Conservation (phyloP, 805 yeast genomes). For the Candida nemodendra region DNA sequence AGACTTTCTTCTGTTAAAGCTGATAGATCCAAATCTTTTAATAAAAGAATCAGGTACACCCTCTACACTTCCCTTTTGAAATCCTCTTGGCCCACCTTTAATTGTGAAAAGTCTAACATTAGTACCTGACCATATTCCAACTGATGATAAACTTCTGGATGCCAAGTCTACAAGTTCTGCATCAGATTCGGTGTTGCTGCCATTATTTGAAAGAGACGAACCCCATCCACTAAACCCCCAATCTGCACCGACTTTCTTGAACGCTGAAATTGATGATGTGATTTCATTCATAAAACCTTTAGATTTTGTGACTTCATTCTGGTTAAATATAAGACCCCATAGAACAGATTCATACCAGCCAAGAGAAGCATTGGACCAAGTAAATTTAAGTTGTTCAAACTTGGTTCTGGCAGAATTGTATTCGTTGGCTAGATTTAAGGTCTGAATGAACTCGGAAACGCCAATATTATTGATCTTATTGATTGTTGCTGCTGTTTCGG, state of each 20-base stretch:
- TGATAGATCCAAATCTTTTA: conserved; percentile 46
- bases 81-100: conserved; percentile 15
- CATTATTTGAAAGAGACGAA: neutral
- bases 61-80: conserved; percentile 41
- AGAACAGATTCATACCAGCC: conserved; percentile 76
- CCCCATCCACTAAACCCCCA: conserved; percentile 34
- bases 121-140: conserved; percentile 47
- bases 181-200: conserved; percentile 1
- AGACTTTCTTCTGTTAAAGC: conserved; percentile 29
- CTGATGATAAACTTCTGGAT: conserved; percentile 14
- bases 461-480: conserved; percentile 42
- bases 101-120: conserved; percentile 43
- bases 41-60: conserved; percentile 51
- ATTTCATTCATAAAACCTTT: conserved; percentile 35
- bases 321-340: conserved; percentile 55
- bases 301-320: conserved; percentile 35
- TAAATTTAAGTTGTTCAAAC: conserved; percentile 49
- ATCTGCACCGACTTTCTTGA: conserved; percentile 35
- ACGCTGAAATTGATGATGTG: conserved; percentile 29
- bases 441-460: conserved; percentile 11
- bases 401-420: conserved; percentile 40
- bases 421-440: conserved; percentile 31
- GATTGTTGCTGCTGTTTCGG: conserved; percentile 34
- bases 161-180: conserved; percentile 9
- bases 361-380: conserved; percentile 61